phyloP scores from a whole-genome alignment of 2,329 filamentous ascomycete species.

The Anisogramma anomala region DNA sequence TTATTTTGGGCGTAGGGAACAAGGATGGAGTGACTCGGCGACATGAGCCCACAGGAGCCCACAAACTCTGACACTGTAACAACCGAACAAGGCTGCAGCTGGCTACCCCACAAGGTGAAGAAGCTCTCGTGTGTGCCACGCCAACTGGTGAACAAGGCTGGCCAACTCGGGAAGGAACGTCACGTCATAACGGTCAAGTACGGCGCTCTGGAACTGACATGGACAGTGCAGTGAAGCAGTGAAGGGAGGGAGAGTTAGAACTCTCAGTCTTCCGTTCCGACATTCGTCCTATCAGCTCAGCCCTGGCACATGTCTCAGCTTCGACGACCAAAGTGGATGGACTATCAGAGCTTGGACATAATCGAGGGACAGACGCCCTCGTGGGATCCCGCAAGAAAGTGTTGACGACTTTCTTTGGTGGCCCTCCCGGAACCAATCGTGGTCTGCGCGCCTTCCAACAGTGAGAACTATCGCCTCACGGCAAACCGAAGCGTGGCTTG shows the following conservation, averaged over 20 bases:
- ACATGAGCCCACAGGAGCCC: slow-evolving; percentile 16
- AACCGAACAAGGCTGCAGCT: slow-evolving; percentile 8
- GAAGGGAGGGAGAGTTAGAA: slow-evolving; percentile 12
- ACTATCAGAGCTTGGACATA: slow-evolving; percentile 7
- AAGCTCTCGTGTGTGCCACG: slow-evolving; percentile 2
- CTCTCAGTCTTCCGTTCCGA: slow-evolving; percentile 1
- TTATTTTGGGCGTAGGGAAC: slow-evolving; percentile 23
- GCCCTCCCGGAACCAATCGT: not conserved
- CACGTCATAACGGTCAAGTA: not conserved
- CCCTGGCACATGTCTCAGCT: slow-evolving; percentile 14
- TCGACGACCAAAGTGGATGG: slow-evolving; percentile 8
- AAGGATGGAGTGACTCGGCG: slow-evolving; percentile 20
- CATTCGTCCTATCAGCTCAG: slow-evolving; percentile 12
- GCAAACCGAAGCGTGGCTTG: not conserved
- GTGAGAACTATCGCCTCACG: not conserved
- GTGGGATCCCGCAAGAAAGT: not conserved
- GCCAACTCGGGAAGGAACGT: not conserved
- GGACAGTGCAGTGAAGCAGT: no score
- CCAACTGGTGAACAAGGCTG: not conserved
- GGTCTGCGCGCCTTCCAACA: not conserved
- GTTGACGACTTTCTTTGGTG: not conserved
- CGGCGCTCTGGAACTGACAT: no score
- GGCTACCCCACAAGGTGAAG: slow-evolving; percentile 10
- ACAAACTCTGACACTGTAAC: slow-evolving; percentile 15
- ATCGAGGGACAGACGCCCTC: not conserved